A percentile compares a stretch with the other conserved stretches of the same genome.
phyloP scores from a whole-genome alignment of 257 asterid species.

The Przewalskia tangutica region DNA sequence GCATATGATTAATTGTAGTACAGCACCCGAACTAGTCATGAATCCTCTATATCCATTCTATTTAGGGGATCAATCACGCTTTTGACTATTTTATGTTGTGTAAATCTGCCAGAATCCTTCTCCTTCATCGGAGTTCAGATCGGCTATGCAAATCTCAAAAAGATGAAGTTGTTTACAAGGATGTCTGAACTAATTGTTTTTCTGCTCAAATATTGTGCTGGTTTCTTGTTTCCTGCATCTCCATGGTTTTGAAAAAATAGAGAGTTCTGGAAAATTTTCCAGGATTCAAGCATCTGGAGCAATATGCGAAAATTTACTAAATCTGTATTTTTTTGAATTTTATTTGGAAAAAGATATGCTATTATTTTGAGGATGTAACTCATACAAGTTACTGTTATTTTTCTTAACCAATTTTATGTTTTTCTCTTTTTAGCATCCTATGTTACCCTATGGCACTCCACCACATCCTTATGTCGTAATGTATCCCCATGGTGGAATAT shows the following conservation, averaged over 20 bases:
- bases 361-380: not conserved
- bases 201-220: not conserved
- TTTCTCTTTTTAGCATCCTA: constrained; percentile 50
- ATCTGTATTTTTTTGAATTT: not conserved
- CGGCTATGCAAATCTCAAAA: not conserved
- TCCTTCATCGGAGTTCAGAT: not conserved
- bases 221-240: not conserved
- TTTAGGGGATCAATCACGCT: not conserved
- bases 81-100: not conserved
- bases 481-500: constrained; percentile 88
- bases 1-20: not conserved
- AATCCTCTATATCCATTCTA: not conserved
- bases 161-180: not conserved
- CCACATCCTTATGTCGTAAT: constrained; percentile 92
- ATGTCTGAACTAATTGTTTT: not conserved
- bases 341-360: not conserved
- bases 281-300: not conserved
- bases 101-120: not conserved
- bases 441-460: constrained; percentile 86
- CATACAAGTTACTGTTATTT: not conserved
- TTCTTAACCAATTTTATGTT: constrained; percentile 1
- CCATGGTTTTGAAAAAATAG: not conserved
- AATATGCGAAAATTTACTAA: not conserved
- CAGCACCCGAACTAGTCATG: not conserved
- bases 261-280: not conserved